phyloP scores from a whole-genome alignment of 2,329 filamentous ascomycete species.

The Pseudopithomyces maydicus region DNA sequence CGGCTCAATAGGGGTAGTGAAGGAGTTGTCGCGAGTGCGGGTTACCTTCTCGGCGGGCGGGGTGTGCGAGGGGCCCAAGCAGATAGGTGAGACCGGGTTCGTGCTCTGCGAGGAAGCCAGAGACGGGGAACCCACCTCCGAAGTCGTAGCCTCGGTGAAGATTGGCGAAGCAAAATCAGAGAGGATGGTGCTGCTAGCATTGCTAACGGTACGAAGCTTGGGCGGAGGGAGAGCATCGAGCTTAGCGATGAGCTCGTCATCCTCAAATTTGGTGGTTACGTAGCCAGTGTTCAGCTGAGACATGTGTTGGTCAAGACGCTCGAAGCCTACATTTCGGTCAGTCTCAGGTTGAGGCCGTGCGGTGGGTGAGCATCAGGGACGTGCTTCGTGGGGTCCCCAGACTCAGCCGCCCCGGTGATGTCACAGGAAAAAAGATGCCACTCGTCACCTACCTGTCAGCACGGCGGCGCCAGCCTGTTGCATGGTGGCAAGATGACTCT shows the following conservation, averaged over 20 bases:
- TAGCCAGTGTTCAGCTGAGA: conserved; percentile 17
- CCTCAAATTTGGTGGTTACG: conserved; percentile 20
- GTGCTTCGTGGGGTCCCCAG: conserved; percentile 6
- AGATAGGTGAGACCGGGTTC: conserved; percentile 36
- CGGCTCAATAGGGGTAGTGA: conserved; percentile 41
- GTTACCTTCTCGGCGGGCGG: conserved; percentile 16
- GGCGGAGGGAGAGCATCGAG: conserved; percentile 31
- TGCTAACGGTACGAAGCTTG: conserved; percentile 33
- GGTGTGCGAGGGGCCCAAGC: conserved; percentile 27
- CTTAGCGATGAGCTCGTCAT: conserved; percentile 29
- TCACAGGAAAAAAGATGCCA: conserved; percentile 12
- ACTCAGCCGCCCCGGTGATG: conserved; percentile 14
- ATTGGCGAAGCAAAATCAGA: conserved; percentile 32
- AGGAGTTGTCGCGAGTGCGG: conserved; percentile 35
- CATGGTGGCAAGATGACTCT: conserved; percentile 41
- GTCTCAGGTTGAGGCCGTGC: conserved; percentile 2
- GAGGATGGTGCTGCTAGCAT: conserved; percentile 34
- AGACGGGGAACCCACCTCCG: conserved; percentile 26
- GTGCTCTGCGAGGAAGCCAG: conserved; percentile 27
- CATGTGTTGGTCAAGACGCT: conserved; percentile 36
- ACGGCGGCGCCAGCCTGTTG: conserved; percentile 53
- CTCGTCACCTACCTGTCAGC: conserved; percentile 44
- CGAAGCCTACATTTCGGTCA: conserved; percentile 31
- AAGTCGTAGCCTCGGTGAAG: conserved; percentile 28
- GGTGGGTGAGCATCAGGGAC: not conserved